phyloP scores from a whole-genome alignment of 1,284 basidiomycete species.

The Sanghuangporus sanghuang region DNA sequence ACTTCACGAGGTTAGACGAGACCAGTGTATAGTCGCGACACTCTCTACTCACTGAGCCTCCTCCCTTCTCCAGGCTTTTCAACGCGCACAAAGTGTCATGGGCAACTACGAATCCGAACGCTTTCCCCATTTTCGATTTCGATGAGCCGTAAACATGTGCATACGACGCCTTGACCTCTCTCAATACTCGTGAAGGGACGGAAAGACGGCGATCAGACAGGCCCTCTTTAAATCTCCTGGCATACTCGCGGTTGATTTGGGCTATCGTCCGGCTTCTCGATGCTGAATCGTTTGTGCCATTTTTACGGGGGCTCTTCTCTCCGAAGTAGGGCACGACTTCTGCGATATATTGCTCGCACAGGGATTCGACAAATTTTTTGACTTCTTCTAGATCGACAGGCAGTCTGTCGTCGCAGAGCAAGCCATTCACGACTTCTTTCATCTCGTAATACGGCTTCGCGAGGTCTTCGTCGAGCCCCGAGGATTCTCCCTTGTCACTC shows the following conservation, averaged over 20 bases:
- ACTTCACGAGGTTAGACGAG: background rate
- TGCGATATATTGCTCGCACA: background rate
- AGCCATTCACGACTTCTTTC: background rate
- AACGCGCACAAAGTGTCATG: conserved; percentile 42
- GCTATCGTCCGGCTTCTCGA: background rate
- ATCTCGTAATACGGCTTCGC: conserved; percentile 5
- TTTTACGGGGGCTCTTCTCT: background rate
- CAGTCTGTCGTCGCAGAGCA: background rate
- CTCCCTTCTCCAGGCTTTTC: conserved; percentile 38
- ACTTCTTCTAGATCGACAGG: background rate
- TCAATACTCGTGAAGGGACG: background rate
- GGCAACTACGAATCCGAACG: conserved; percentile 44
- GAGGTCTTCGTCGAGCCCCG: conserved; percentile 1
- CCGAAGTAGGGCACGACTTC: background rate
- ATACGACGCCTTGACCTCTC: conserved; percentile 45
- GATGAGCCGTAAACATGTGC: conserved; percentile 29
- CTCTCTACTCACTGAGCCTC: conserved; percentile 20
- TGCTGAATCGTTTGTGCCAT: background rate
- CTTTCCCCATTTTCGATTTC: background rate
- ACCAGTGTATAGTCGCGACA: conserved; percentile 23
- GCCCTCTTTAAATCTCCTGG: conserved; percentile 12
- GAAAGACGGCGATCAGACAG: background rate
- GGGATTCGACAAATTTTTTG: background rate
- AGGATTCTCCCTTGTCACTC: background rate
- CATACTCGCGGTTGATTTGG: background rate